A percentile compares a stretch with the other conserved stretches of the same genome.
Evolutionary conservation across 2,329 filamentous ascomycete genomes (phyloP).

Genomic region (Colletotrichum siamense): DNA sequence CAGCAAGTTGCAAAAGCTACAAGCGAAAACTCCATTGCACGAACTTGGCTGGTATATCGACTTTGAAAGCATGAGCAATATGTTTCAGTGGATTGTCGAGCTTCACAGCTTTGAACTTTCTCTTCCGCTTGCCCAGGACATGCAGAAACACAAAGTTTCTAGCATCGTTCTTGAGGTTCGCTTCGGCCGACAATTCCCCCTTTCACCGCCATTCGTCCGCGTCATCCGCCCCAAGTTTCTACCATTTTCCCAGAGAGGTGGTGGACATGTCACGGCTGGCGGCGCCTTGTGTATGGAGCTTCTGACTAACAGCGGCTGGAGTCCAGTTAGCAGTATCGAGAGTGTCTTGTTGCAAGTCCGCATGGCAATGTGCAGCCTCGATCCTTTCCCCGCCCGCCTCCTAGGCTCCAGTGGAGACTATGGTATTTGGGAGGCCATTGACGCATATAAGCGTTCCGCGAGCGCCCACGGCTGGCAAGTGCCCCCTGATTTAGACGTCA

Average conservation of each 20-base stretch:
- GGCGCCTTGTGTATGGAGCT: slow-evolving; percentile 87
- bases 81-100: slow-evolving; percentile 93
- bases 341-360: slow-evolving; percentile 82
- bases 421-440: slow-evolving; percentile 70
- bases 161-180: slow-evolving; percentile 84
- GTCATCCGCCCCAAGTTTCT: slow-evolving; percentile 83
- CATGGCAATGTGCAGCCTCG: slow-evolving; percentile 72
- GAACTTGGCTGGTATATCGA: slow-evolving; percentile 88
- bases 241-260: slow-evolving; percentile 73
- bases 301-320: slow-evolving; percentile 85
- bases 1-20: slow-evolving; percentile 65
- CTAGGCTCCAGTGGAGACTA: slow-evolving; percentile 55
- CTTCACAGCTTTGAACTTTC: slow-evolving; percentile 78
- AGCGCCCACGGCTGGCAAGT: slow-evolving; percentile 74
- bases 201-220: slow-evolving; percentile 83
- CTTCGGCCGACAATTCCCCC: slow-evolving; percentile 78
- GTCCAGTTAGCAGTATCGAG: slow-evolving; percentile 74
- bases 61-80: slow-evolving; percentile 67
- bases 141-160: slow-evolving; percentile 64
- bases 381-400: slow-evolving; percentile 77
- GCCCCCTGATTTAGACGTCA: slow-evolving; percentile 64
- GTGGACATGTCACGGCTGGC: slow-evolving; percentile 84
- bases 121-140: slow-evolving; percentile 76
- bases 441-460: slow-evolving; percentile 66
- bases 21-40: slow-evolving; percentile 63